Conservation (phyloP, 129 eudicot species). For the Oenanthe sinensis region DNA sequence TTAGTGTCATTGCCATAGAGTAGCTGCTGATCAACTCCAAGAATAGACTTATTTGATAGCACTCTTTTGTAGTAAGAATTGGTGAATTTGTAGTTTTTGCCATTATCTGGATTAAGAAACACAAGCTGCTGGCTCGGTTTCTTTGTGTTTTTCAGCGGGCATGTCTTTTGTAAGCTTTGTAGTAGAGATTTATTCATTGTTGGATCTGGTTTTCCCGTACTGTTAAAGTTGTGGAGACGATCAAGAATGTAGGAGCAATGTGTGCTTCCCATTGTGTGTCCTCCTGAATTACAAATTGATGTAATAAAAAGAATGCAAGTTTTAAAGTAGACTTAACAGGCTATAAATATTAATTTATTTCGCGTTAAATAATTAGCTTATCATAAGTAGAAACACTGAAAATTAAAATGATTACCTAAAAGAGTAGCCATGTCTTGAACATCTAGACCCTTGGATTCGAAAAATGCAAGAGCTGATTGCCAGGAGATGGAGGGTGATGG, state of each 20-base stretch:
- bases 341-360: too few relatives aligned
- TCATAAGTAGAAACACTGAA: background rate
- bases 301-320: background rate
- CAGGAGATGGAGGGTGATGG: constrained; percentile 64
- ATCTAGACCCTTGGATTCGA: constrained; percentile 62
- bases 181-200: constrained; percentile 37
- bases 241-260: constrained; percentile 59
- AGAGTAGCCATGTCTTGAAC: constrained; percentile 61
- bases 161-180: constrained; percentile 29
- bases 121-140: constrained; percentile 46
- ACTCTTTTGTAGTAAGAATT: constrained; percentile 54
- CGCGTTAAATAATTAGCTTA: background rate
- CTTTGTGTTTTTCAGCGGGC: constrained; percentile 34
- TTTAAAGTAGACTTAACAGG: background rate
- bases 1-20: constrained; percentile 34
- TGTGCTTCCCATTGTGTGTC: constrained; percentile 69
- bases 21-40: constrained; percentile 71
- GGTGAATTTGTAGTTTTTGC: constrained; percentile 39
- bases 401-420: constrained; percentile 35
- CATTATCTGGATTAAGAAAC: constrained; percentile 46
- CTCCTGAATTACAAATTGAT: constrained; percentile 35
- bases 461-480: constrained; percentile 48
- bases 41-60: constrained; percentile 37
- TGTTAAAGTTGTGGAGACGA: constrained; percentile 67
- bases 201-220: constrained; percentile 67